Evolutionary conservation across 1,284 basidiomycete species (phyloP), one percentile per base, ranked within the genome.

Genomic region (Coriolopsis trogii): DNA sequence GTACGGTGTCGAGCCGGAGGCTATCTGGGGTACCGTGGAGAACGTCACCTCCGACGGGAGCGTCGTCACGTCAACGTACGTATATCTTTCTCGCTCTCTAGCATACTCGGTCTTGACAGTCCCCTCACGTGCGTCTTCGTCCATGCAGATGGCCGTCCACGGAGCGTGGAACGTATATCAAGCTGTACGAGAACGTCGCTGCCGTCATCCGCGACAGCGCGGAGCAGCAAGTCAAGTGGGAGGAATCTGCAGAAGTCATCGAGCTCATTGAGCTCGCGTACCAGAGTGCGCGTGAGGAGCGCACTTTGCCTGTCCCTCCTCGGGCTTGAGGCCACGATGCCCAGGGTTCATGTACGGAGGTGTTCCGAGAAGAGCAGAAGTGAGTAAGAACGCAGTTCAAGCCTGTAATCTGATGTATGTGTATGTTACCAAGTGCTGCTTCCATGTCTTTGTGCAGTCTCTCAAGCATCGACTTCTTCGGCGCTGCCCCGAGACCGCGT

Each of bases 241-340:
- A 80, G 59, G 82, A 90, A 63, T 82, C 87, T 2, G 80, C 80
- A 16, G 70, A 77, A 15, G 84, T 87, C 6, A 83, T 92, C 61
- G 81, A 89, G 70, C 77, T 91, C 65, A 82, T 91, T 60, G 86
- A 91, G 69, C 71, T 88, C 8, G 87, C 85, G 7, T 76, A 82
- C 63, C 69, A 77, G 67, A 88, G 85, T 57, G 79, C 84, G 18
- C 76, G 70, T 57, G 82, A 87, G 63, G 84, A 82, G 26, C 70
- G 72, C 42, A 81, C 78, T 1, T 41, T 82, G n/a, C 64, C 66
- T 9, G 65, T 80, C 5, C 67, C 67, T 26, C 58, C 63, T 0
- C 54, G 56, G 36, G n/a, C 56, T 12, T 64, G 47, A 52, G 36
- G n/a, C n/a, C n/a, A n/a, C n/a, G n/a, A n/a, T n/a, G n/a, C n/a